A percentile compares a stretch with the other conserved stretches of the same genome.
Conservation (phyloP, 73 alveolate genomes). For the Stentor roeselii region DNA sequence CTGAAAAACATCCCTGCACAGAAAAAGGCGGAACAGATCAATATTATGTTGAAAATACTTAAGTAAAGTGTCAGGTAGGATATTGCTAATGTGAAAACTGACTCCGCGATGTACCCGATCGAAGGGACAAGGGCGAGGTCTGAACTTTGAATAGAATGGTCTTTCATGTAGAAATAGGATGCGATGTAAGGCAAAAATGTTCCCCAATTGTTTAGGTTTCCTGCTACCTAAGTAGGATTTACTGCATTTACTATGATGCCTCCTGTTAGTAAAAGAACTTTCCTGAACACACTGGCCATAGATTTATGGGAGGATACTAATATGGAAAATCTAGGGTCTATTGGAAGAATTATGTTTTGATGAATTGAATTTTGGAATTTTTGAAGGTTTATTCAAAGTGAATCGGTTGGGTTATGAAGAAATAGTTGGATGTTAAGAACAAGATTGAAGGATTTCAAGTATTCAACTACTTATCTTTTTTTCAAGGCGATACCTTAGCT, state of each 20-base stretch:
- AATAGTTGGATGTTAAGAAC: no score
- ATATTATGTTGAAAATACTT: background rate
- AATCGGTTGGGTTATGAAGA: no score
- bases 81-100: background rate
- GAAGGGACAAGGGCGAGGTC: background rate
- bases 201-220: background rate
- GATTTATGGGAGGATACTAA: no score
- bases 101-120: background rate
- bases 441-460: no score
- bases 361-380: no score
- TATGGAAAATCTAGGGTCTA: no score
- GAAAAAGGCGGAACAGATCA: background rate
- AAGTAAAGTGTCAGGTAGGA: background rate
- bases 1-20: background rate
- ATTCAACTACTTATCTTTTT: no score
- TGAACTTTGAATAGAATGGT: background rate
- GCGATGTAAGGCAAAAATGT: background rate
- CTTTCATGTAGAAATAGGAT: background rate
- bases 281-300: background rate
- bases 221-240: background rate
- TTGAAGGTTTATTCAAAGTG: no score
- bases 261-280: background rate
- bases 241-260: background rate
- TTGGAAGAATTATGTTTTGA: no score
- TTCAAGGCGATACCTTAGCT: no score